Evolutionary conservation across 1,284 basidiomycete species (phyloP).

Genomic region (Trametes sp.): DNA sequence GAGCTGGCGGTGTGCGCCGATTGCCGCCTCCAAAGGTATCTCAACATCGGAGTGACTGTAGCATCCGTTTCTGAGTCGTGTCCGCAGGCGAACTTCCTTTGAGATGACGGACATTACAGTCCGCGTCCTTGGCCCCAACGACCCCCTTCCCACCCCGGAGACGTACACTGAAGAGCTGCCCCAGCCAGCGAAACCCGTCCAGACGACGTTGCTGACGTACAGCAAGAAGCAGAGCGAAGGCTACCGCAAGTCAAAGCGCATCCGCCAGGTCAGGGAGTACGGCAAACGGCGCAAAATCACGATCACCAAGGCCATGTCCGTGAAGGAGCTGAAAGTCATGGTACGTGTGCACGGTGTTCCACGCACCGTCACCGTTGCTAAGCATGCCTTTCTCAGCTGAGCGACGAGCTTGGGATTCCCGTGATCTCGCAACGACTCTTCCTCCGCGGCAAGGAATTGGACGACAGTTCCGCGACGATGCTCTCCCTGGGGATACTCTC

Average conservation of each 20-base stretch:
- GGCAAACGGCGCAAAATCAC: slow-evolving; percentile 58
- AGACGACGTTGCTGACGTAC: slow-evolving; percentile 41
- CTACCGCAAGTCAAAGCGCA: slow-evolving; percentile 67
- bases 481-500: slow-evolving; percentile 66
- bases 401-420: slow-evolving; percentile 66
- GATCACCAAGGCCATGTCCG: slow-evolving; percentile 68
- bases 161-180: slow-evolving; percentile 30
- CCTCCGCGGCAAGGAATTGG: slow-evolving; percentile 66
- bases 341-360: too few relatives aligned
- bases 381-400: too few relatives aligned
- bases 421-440: slow-evolving; percentile 79
- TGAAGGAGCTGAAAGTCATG: slow-evolving; percentile 80
- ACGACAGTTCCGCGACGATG: slow-evolving; percentile 67
- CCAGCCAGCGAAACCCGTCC: slow-evolving; percentile 20
- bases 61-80: slow-evolving; percentile 2
- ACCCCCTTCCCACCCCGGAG: slow-evolving; percentile 42
- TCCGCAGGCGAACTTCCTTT: slow-evolving; percentile 42
- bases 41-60: background rate
- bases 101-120: slow-evolving; percentile 46
- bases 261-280: slow-evolving; percentile 61
- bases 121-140: slow-evolving; percentile 41
- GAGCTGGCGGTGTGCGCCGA: slow-evolving; percentile 63
- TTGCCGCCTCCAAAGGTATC: slow-evolving; percentile 68
- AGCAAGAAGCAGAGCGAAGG: slow-evolving; percentile 40
- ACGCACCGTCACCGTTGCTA: too few relatives aligned